Percentiles rank a stretch among this genome's conserved stretches.
These are phyloP conservation scores for Alternaria triticimaculans DNA, from an alignment of 2,329 filamentous ascomycete species.

Conservation along the genomic window DNA sequence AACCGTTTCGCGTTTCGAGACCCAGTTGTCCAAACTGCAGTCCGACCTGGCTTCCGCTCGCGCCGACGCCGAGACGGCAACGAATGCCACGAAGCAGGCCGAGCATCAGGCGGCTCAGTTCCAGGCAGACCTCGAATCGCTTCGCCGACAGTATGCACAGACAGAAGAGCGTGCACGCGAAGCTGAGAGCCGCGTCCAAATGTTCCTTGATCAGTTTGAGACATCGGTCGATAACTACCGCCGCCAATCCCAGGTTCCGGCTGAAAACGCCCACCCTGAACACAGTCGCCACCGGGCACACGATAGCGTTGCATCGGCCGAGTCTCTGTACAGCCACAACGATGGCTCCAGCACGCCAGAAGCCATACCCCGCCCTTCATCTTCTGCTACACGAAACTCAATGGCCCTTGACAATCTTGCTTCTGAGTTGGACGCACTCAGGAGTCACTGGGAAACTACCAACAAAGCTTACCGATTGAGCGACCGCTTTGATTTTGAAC, in stretches of 20 bases:
- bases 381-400: conserved; percentile 59
- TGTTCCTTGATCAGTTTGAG: conserved; percentile 93
- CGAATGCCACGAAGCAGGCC: conserved; percentile 60
- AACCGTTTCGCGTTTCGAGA: conserved; percentile 72
- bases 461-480: conserved; percentile 94
- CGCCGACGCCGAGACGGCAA: conserved; percentile 72
- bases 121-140: conserved; percentile 75
- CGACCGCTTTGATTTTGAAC: conserved; percentile 87
- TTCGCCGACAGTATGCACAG: conserved; percentile 80
- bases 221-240: conserved; percentile 93
- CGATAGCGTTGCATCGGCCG: conserved; percentile 67
- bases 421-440: conserved; percentile 86
- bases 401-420: conserved; percentile 88
- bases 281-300: conserved; percentile 51
- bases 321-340: conserved; percentile 57
- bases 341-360: conserved; percentile 47
- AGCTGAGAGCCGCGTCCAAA: conserved; percentile 89
- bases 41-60: conserved; percentile 71
- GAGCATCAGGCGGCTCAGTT: conserved; percentile 60
- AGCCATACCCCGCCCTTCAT: conserved; percentile 33
- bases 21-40: conserved; percentile 71
- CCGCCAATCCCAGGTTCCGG: conserved; percentile 66
- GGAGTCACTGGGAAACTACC: conserved; percentile 92
- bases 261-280: conserved; percentile 43
- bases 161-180: conserved; percentile 86